Evolutionary conservation across 1,139 yeast genomes (phyloP).

Genomic region (Lodderomyces parapsilosis): DNA sequence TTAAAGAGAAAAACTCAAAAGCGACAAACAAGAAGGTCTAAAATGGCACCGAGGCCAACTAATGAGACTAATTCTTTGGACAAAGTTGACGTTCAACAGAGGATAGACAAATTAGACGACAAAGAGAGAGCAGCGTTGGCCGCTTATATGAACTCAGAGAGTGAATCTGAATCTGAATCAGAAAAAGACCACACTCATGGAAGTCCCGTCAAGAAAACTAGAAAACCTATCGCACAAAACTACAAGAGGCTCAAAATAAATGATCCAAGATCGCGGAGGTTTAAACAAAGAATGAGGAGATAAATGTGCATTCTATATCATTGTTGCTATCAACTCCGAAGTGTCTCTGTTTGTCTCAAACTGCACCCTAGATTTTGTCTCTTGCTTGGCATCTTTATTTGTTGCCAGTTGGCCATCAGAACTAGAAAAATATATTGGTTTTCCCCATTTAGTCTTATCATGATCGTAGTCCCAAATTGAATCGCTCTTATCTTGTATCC

Average conservation of each 20-base stretch:
- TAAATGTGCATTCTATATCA: constrained; percentile 9
- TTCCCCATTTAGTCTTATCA: constrained; percentile 52
- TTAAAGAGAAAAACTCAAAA: constrained; percentile 51
- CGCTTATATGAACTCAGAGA: constrained; percentile 23
- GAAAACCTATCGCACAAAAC: constrained; percentile 39
- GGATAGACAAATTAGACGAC: constrained; percentile 31
- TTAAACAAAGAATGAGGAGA: constrained; percentile 18
- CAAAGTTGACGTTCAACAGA: constrained; percentile 41
- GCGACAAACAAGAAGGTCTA: constrained; percentile 62
- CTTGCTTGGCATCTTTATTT: neutral
- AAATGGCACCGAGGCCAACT: constrained; percentile 45
- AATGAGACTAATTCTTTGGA: constrained; percentile 25
- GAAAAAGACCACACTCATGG: constrained; percentile 20
- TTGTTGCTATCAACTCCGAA: constrained; percentile 14
- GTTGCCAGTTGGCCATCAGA: neutral
- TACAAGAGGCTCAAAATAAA: constrained; percentile 45
- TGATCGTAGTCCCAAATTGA: constrained; percentile 56
- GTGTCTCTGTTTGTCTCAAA: constrained; percentile 13
- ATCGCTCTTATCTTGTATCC: constrained; percentile 16
- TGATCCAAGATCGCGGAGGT: constrained; percentile 20
- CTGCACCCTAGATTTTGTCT: constrained; percentile 20
- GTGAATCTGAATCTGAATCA: constrained; percentile 15
- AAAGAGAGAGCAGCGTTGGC: constrained; percentile 20
- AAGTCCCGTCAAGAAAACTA: constrained; percentile 16
- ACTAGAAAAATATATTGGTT: constrained; percentile 38